Evolutionary conservation across 2,329 filamentous ascomycete genomes (phyloP).

Genomic region (Stylonectria norvegica): DNA sequence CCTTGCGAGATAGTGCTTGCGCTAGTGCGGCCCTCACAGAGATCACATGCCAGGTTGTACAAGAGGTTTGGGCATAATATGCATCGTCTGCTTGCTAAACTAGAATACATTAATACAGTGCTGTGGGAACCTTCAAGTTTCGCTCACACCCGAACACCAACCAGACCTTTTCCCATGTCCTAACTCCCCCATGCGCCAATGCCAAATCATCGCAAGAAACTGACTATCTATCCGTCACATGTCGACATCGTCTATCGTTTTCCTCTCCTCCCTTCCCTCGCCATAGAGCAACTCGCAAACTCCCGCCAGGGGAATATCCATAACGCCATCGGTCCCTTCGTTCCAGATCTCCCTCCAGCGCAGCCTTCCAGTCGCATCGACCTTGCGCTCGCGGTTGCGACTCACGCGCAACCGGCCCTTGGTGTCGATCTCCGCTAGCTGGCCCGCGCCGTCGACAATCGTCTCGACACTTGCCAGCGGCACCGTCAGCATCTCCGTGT

Average conservation of each 20-base stretch:
- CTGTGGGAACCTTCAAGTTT: too few relatives aligned
- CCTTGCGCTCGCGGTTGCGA: slow-evolving; percentile 35
- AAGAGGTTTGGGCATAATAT: too few relatives aligned
- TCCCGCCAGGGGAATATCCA: slow-evolving; percentile 93
- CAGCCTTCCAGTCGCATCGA: slow-evolving; percentile 37
- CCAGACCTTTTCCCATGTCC: too few relatives aligned
- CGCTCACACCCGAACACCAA: too few relatives aligned
- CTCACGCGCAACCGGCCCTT: slow-evolving; percentile 53
- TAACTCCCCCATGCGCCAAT: too few relatives aligned
- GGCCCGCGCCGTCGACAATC: slow-evolving; percentile 84
- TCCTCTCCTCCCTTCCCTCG: slow-evolving; percentile 40
- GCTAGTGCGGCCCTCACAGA: too few relatives aligned
- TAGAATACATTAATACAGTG: too few relatives aligned
- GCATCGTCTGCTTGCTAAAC: too few relatives aligned
- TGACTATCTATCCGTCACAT: not conserved
- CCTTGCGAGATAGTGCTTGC: too few relatives aligned
- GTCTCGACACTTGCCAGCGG: slow-evolving; percentile 79
- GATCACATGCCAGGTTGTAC: too few relatives aligned
- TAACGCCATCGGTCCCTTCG: slow-evolving; percentile 89
- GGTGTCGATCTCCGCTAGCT: slow-evolving; percentile 76
- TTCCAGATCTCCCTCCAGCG: slow-evolving; percentile 86
- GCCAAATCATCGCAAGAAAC: too few relatives aligned
- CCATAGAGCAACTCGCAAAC: slow-evolving; percentile 95
- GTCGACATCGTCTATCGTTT: slow-evolving; percentile 23
- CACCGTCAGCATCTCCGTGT: slow-evolving; percentile 82